phyloP scores from a whole-genome alignment of 1,139 yeast species.

The Candida pseudocylindracea region DNA sequence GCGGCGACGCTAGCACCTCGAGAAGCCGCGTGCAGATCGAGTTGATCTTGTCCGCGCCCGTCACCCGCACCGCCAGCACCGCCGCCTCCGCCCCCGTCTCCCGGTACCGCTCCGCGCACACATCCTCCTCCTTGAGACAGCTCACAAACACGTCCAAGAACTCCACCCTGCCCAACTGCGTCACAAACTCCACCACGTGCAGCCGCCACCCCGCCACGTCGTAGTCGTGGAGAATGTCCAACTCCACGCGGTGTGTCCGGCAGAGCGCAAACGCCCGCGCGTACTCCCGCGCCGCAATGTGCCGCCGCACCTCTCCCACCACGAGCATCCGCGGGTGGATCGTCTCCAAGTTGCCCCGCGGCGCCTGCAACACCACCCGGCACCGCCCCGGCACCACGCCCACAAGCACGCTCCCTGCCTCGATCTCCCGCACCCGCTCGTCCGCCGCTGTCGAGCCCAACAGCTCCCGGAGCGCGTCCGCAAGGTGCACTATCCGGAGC shows the following conservation, averaged over 20 bases:
- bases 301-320: constrained; percentile 55
- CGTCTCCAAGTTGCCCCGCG: constrained; percentile 90
- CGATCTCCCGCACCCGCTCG: constrained; percentile 76
- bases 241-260: constrained; percentile 77
- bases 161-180: constrained; percentile 49
- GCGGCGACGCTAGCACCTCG: constrained; percentile 26
- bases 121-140: constrained; percentile 74
- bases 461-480: constrained; percentile 8
- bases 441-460: constrained; percentile 19
- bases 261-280: constrained; percentile 59
- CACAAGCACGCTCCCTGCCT: constrained; percentile 72
- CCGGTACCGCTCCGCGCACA: constrained; percentile 56
- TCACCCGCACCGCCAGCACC: neutral
- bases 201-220: constrained; percentile 44
- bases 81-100: constrained; percentile 17
- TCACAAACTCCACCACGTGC: constrained; percentile 47
- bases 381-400: constrained; percentile 67
- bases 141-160: constrained; percentile 76
- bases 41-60: constrained; percentile 35
- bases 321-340: constrained; percentile 88
- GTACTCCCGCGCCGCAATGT: constrained; percentile 35
- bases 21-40: constrained; percentile 54
- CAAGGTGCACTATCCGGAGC: constrained; percentile 63
- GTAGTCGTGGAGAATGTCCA: constrained; percentile 79
- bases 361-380: constrained; percentile 76